phyloP scores from a whole-genome alignment of 306 rosid species.

The Glycyrrhiza uralensis region DNA sequence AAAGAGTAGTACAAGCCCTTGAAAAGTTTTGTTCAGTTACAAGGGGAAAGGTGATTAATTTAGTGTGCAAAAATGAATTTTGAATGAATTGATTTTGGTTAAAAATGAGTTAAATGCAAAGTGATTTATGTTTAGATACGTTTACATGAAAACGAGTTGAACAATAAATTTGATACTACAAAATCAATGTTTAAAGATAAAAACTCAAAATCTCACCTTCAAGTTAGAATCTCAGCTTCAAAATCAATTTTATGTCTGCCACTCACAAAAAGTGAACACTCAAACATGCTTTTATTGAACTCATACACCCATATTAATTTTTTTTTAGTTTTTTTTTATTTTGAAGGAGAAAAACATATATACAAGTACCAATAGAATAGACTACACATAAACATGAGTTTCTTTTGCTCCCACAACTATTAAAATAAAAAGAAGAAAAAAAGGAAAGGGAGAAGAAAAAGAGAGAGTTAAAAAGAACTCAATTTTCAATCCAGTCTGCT shows the following conservation, averaged over 20 bases:
- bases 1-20: slow-evolving; percentile 22
- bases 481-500: slow-evolving; percentile 27
- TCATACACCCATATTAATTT: slow-evolving; percentile 22
- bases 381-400: slow-evolving; percentile 17
- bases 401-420: slow-evolving; percentile 8
- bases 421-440: background rate
- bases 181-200: no score
- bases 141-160: no score
- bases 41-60: slow-evolving; percentile 27
- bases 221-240: no score
- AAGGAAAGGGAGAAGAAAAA: background rate
- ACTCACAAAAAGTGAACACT: no score
- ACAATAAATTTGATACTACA: no score
- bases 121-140: no score
- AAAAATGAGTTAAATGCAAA: no score
- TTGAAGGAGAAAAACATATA: slow-evolving; percentile 3
- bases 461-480: background rate
- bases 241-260: no score
- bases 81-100: no score
- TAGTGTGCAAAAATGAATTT: no score
- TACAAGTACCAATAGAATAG: slow-evolving; percentile 22
- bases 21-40: slow-evolving; percentile 34
- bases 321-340: background rate
- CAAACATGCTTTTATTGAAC: no score
- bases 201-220: no score